Evolutionary conservation across 352 stramenopile species (phyloP), one percentile per base, ranked within the genome.

Genomic region (Pythium pyrilobum): DNA sequence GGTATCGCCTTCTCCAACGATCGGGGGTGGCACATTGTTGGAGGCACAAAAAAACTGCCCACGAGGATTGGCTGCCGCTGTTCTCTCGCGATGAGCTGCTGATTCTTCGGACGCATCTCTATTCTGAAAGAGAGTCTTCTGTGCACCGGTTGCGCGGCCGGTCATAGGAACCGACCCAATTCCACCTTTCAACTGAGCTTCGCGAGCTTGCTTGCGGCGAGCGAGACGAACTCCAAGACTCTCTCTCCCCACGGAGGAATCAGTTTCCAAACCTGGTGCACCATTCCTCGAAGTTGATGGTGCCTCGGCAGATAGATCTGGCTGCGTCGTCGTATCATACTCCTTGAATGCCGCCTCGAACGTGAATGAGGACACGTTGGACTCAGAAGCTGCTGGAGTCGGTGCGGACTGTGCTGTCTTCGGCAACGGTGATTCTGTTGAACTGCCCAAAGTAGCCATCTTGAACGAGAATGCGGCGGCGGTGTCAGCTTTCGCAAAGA

Each of bases 261-360:
- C 28, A 7, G 8, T 50, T 36, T 31, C 39, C 4, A 54, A 18
- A 18, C 13, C n/a, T n/a, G n/a, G n/a, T n/a, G 39, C 7, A 2
- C 21, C 31, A 20, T 24, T 44, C 13, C 8, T 44, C 5, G 18
- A 8, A 8, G 4, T 45, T 31, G 39, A 45, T 32, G 20, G 10
- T 11, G 39, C 10, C 18, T 12, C 5, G 18, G 23, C 10, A 29
- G 24, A 54, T 34, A 23, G 37, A 54, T n/a, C 24, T 54, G 23
- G 33, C 28, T 9, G 8, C 23, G 8, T 45, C 46, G 2, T 39
- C 13, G 27, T 8, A 11, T 52, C n/a, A 20, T 52, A 52, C 4
- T 62, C 55, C n/a, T 56, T 56, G 40, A 62, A 62, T 2, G 55
- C 55, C 23, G n/a, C 25, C 20, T 56, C 46, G n/a, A 62, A 62